phyloP scores from a whole-genome alignment of 148 eudicot species.

The Silene conica region DNA sequence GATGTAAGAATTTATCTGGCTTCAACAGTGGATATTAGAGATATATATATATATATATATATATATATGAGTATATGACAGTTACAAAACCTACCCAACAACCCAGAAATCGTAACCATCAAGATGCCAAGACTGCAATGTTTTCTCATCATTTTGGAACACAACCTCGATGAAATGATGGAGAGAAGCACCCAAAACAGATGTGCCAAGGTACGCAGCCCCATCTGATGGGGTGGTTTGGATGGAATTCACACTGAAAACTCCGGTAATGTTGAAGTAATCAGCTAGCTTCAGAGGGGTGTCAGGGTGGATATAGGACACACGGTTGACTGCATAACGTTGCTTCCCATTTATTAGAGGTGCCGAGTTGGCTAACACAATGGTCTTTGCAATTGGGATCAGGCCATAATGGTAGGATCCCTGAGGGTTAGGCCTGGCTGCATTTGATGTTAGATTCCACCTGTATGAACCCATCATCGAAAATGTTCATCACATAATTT shows the following conservation, averaged over 20 bases:
- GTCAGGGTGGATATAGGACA: conserved; percentile 60
- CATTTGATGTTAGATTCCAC: conserved; percentile 96
- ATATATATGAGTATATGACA: background rate
- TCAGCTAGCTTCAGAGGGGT: conserved; percentile 95
- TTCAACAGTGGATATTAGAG: background rate
- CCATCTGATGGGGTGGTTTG: conserved; percentile 54
- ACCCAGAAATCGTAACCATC: conserved; percentile 99
- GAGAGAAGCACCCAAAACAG: conserved; percentile 54
- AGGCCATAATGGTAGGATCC: conserved; percentile 93
- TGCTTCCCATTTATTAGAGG: conserved; percentile 64
- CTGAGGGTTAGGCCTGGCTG: conserved; percentile 97
- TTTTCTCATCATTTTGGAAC: conserved; percentile 72
- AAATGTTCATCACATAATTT: background rate
- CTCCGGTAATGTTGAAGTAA: conserved; percentile 77
- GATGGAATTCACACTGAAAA: conserved; percentile 58
- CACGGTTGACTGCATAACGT: conserved; percentile 72
- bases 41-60: no score
- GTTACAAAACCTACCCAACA: conserved; percentile 55
- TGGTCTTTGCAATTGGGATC: conserved; percentile 46
- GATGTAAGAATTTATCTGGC: conserved; percentile 7
- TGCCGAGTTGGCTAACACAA: conserved; percentile 65
- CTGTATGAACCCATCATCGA: conserved; percentile 29
- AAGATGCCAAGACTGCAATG: conserved; percentile 93
- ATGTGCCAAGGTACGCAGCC: conserved; percentile 43
- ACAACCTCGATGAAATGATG: conserved; percentile 83